Base-by-base conservation (phyloP, 495 filamentous ascomycete species). In the Xylaria acuta region DNA sequence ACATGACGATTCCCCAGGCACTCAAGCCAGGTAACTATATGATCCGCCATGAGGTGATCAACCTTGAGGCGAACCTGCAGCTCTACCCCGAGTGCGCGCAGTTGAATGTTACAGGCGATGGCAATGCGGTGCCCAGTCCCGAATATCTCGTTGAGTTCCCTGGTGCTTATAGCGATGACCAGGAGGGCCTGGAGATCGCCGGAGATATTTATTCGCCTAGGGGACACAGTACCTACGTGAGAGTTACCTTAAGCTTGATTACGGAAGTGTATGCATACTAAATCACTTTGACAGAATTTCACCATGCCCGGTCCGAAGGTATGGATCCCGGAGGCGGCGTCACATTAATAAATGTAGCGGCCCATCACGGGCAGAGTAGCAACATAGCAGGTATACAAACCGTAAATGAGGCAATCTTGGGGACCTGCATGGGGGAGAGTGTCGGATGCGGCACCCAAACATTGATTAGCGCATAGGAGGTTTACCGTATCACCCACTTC, bases 71-170 rank as follows among this genome's bases (percentile, higher is more conserved):
- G 22, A 78, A 75, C 34, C 68, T 79, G 18, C 77, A 81, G 69
- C 77, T 84, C 73, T 85, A 83, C 66, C 74, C 82, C 63, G 79
- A 85, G 72, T 86, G 83, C 68, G 84, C 83, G 5, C 82, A 86
- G 73, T 62, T 86, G 32, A 80, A 73, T 40, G 82, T 36, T 6
- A 6, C 34, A 36, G 34, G 34, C 34, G 34, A 36, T 36, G 34
- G 82, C 16, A 73, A 74, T 45, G 11, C 56, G 27, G 38, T 64
- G 1, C 76, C 75, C 0, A 76, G 81, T 1, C 71, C 76, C 11
- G 76, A 82, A 36, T 76, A 74, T 65, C 72, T 83, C 34, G 78
- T 79, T 30, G 71, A 71, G 34, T 81, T 82, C 75, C 78, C 80
- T 12, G 79, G 77, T 12, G 74, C 73, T 49, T 34, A 59, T 36